phyloP scores from a whole-genome alignment of 495 filamentous ascomycete species.

The Pseudoneurospora amorphoporcata region DNA sequence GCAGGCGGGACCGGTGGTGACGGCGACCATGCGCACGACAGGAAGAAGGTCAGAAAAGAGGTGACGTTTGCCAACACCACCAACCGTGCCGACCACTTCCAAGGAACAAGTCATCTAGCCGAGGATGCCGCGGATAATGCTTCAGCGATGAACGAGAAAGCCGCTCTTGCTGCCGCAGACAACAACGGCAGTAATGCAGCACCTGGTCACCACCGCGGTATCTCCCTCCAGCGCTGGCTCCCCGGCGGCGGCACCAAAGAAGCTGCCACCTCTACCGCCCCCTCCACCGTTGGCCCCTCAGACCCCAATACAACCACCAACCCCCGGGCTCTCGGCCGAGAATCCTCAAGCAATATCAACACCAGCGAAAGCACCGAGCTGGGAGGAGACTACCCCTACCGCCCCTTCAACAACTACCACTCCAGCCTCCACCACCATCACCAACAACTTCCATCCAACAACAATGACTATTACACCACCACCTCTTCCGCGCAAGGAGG shows the following conservation, averaged over 20 bases:
- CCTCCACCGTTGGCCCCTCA: constrained; percentile 45
- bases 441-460: neutral
- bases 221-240: constrained; percentile 44
- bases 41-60: constrained; percentile 45
- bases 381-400: neutral
- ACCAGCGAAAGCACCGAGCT: constrained; percentile 10
- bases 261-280: constrained; percentile 25
- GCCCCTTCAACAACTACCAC: neutral
- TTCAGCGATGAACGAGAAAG: constrained; percentile 27
- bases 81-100: constrained; percentile 18
- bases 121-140: constrained; percentile 26
- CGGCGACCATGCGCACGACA: constrained; percentile 34
- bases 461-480: neutral
- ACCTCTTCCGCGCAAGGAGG: neutral
- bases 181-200: neutral
- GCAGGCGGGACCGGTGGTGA: constrained; percentile 16
- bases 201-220: constrained; percentile 18
- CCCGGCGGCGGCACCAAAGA: constrained; percentile 22
- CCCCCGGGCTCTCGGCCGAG: neutral
- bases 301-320: constrained; percentile 4
- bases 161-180: constrained; percentile 8
- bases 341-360: constrained; percentile 1
- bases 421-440: neutral
- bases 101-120: constrained; percentile 3
- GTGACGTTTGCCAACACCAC: constrained; percentile 45